Conservation (phyloP, 306 rosid species). For the Herpetospermum pedunculosum region DNA sequence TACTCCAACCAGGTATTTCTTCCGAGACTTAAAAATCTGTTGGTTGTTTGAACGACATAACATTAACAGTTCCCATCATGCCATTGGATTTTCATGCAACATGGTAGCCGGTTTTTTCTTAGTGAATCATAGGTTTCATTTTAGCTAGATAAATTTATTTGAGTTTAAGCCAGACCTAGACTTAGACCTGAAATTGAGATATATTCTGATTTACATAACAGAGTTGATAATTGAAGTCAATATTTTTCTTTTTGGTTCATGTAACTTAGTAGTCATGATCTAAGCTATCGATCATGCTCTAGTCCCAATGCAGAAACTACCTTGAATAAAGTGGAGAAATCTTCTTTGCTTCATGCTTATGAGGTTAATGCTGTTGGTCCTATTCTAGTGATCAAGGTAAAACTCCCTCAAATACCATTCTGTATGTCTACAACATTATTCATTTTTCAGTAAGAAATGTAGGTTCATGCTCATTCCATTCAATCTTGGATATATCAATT, state of each 20-base stretch:
- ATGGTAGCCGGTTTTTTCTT: background rate
- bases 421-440: background rate
- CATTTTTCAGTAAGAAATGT: background rate
- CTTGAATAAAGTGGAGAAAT: conserved; percentile 67
- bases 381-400: conserved; percentile 81
- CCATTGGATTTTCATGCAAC: background rate
- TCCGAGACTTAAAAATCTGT: background rate
- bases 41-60: background rate
- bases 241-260: background rate
- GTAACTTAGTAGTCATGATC: background rate
- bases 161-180: no score
- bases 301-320: conserved; percentile 67
- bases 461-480: background rate
- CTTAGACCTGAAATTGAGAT: background rate
- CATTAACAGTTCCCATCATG: background rate
- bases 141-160: no score
- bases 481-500: background rate
- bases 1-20: conserved; percentile 65
- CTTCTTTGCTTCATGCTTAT: conserved; percentile 66
- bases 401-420: background rate
- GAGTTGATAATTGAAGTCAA: background rate
- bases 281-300: background rate
- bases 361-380: conserved; percentile 95
- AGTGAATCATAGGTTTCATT: background rate
- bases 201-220: background rate